Base-by-base conservation (phyloP, 176 grass and related monocot species). In the Ampelocalamus luodianensis region DNA sequence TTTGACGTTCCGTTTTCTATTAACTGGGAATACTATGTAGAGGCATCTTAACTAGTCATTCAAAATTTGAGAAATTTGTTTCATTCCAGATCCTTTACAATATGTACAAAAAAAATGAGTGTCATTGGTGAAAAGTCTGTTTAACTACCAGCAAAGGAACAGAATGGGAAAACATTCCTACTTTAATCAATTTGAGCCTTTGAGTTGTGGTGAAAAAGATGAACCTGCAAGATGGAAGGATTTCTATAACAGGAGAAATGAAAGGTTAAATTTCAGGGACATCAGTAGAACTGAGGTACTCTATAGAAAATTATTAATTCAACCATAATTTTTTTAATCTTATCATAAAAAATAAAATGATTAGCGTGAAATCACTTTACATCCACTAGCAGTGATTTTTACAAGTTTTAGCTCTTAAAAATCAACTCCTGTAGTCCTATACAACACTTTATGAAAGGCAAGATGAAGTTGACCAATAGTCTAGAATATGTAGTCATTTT, bases 401-500 rank as follows among this genome's bases (percentile, higher is more conserved):
- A 20, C 34, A 24, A 37, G 7, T 32, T 85, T 51, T 43, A 16
- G 69, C 15, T 67, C 10, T 39, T 16, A 42, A 20, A 36, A 36
- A 67, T 74, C 29, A 43, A 22, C 24, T 60, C 44, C 2, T 32
- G 8, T 0, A 22, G 18, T 60, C 44, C 2, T 32, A 12, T 0
- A 11, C 0, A 8, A 8, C n/a, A 66, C 3, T 58, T 84, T 34
- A 32, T 62, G 54, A 51, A 72, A 74, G 56, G 24, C 14, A 24
- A 55, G 20, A 43, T 65, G 17, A 17, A 10, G 59, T 81, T 71
- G 63, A 42, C 43, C 12, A 51, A 13, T 59, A 17, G 39, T 50
- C 48, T 74, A 65, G 15, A 73, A 75, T 81, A 74, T 80, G 24
- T n/a, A 55, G 36, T 34, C 46, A 73, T n/a, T n/a, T n/a, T n/a